Evolutionary conservation across 257 asterid genomes (phyloP).

Genomic region (Solanum paucissectum): DNA sequence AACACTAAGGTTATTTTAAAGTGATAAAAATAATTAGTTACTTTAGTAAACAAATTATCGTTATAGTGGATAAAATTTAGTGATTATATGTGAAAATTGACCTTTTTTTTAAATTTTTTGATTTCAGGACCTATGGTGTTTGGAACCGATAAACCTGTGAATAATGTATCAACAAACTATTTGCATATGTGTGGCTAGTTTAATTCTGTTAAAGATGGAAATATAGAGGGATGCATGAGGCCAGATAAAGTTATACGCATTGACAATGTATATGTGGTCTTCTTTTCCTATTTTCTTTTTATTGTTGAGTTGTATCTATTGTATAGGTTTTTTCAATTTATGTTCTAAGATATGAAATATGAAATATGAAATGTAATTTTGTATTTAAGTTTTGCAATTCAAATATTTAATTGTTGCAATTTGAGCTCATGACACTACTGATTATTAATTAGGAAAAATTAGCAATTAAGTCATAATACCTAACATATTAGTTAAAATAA

Average conservation of each 20-base stretch:
- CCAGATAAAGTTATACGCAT: not conserved
- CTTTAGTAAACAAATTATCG: not conserved
- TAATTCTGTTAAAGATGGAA: not conserved
- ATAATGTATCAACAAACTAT: constrained; percentile 6
- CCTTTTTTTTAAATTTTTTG: not conserved
- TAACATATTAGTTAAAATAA: too few relatives aligned
- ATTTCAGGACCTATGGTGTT: constrained; percentile 59
- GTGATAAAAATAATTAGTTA: not conserved
- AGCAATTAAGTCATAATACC: too few relatives aligned
- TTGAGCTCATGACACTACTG: not conserved
- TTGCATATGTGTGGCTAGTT: not conserved
- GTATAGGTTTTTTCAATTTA: not conserved
- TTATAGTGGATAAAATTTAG: not conserved
- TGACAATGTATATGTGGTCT: not conserved
- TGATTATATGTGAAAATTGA: not conserved
- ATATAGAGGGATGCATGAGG: not conserved
- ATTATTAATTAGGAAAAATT: not conserved
- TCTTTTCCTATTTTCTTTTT: not conserved
- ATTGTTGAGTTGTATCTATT: not conserved
- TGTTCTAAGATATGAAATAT: not conserved
- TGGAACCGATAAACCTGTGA: constrained; percentile 33
- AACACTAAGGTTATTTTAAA: not conserved
- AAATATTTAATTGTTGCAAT: not conserved
- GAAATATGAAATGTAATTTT: not conserved
- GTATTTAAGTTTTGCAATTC: not conserved